These are phyloP conservation scores for Solanum chacoense DNA, from an alignment of 305 asterid species.

Conservation along the genomic window DNA sequence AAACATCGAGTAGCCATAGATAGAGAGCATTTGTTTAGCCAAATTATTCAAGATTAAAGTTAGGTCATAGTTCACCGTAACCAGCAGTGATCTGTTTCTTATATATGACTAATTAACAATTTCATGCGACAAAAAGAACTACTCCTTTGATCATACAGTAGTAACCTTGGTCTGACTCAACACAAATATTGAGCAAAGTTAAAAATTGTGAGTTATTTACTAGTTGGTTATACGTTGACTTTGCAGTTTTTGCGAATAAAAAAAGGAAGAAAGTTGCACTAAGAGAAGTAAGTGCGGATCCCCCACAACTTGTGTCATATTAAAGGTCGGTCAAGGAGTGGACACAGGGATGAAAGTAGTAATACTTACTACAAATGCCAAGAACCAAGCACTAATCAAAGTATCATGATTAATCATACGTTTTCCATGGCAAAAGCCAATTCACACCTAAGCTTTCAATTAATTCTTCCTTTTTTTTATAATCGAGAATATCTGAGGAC, in stretches of 20 bases:
- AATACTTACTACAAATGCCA: neutral
- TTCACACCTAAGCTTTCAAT: neutral
- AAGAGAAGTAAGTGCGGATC: neutral
- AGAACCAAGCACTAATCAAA: neutral
- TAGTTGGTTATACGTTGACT: neutral
- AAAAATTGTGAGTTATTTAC: neutral
- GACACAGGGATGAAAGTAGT: neutral
- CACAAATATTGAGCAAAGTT: neutral
- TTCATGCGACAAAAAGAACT: neutral
- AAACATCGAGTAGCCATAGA: neutral
- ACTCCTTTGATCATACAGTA: neutral
- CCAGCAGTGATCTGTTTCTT: neutral
- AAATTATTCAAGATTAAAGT: neutral
- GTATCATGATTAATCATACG: neutral
- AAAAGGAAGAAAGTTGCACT: neutral
- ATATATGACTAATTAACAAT: neutral
- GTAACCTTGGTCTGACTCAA: neutral
- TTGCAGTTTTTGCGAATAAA: neutral
- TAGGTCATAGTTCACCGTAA: neutral
- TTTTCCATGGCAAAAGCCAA: neutral
- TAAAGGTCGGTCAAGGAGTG: neutral
- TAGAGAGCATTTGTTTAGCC: neutral
- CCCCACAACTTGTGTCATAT: neutral
- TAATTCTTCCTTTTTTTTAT: neutral
- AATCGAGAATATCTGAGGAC: neutral